phyloP scores from a whole-genome alignment of 2,329 filamentous ascomycete species.

The Scytalidium lignicola region DNA sequence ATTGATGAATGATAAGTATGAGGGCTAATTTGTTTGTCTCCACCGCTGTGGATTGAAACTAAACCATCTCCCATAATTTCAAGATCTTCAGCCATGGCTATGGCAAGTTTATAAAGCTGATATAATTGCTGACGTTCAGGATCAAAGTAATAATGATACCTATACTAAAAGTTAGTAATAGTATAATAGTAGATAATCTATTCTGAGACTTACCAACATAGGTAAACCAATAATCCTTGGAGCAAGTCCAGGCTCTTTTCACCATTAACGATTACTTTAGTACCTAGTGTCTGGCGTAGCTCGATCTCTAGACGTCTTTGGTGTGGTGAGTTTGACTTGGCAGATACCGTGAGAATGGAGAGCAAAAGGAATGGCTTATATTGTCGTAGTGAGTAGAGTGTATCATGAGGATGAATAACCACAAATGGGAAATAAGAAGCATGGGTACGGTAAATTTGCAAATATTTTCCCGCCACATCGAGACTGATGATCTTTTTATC shows the following conservation, averaged over 20 bases:
- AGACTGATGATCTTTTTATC: conserved; percentile 10
- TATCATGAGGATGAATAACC: conserved; percentile 29
- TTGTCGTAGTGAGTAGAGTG: conserved; percentile 39
- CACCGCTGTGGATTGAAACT: conserved; percentile 2
- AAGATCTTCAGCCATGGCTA: conserved; percentile 17
- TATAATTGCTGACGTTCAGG: too few species aligned
- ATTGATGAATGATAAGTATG: not conserved
- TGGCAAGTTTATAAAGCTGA: too few species aligned
- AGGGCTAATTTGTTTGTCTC: conserved; percentile 1
- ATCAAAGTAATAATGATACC: conserved; percentile 10
- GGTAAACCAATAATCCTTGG: conserved; percentile 52
- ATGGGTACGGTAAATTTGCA: conserved; percentile 9
- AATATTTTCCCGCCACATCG: conserved; percentile 12
- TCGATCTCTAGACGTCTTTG: conserved; percentile 52
- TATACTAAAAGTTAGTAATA: not conserved
- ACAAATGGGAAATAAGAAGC: conserved; percentile 19
- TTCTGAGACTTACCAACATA: conserved; percentile 44
- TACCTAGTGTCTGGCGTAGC: conserved; percentile 49
- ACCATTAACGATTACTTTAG: conserved; percentile 51
- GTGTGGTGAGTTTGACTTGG: conserved; percentile 43
- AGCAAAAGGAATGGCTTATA: conserved; percentile 49
- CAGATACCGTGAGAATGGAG: conserved; percentile 47
- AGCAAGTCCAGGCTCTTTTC: conserved; percentile 53
- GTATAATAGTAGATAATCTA: not conserved
- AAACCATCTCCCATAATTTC: conserved; percentile 12